Evolutionary conservation across 176 grass and related monocot species (phyloP).

Genomic region (Areca catechu): DNA sequence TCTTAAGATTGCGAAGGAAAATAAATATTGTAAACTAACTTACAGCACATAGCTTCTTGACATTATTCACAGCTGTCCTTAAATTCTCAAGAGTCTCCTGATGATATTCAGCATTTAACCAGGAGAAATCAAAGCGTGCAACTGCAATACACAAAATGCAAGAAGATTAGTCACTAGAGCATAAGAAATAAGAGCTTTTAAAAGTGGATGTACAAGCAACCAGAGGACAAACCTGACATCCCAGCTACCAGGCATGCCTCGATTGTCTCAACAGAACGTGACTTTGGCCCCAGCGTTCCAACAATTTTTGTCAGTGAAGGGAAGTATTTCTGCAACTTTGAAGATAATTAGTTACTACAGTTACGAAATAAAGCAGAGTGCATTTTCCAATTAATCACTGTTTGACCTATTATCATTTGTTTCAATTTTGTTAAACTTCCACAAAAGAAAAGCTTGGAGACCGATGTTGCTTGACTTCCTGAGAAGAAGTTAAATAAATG

Average conservation of each 20-base stretch:
- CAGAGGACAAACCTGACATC: constrained; percentile 72
- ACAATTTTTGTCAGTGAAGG: constrained; percentile 94
- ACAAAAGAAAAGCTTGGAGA: neutral
- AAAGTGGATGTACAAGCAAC: neutral
- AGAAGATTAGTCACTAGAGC: neutral
- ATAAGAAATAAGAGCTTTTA: neutral
- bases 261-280: constrained; percentile 63
- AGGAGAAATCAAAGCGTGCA: constrained; percentile 89
- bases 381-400: neutral
- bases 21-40: constrained; percentile 19
- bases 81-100: constrained; percentile 86
- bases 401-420: too few relatives aligned
- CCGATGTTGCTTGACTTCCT: too few relatives aligned
- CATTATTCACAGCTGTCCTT: constrained; percentile 67
- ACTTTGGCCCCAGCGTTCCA: constrained; percentile 75
- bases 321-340: constrained; percentile 57
- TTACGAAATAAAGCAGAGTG: neutral
- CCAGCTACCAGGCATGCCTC: constrained; percentile 80
- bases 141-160: constrained; percentile 38
- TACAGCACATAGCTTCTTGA: constrained; percentile 86
- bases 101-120: constrained; percentile 72
- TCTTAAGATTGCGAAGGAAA: neutral
- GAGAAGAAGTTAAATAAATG: too few relatives aligned
- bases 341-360: neutral
- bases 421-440: neutral